A percentile compares a stretch with the other conserved stretches of the same genome.
Evolutionary conservation across 148 eudicot species (phyloP).

Genomic region (Fagopyrum tataricum): DNA sequence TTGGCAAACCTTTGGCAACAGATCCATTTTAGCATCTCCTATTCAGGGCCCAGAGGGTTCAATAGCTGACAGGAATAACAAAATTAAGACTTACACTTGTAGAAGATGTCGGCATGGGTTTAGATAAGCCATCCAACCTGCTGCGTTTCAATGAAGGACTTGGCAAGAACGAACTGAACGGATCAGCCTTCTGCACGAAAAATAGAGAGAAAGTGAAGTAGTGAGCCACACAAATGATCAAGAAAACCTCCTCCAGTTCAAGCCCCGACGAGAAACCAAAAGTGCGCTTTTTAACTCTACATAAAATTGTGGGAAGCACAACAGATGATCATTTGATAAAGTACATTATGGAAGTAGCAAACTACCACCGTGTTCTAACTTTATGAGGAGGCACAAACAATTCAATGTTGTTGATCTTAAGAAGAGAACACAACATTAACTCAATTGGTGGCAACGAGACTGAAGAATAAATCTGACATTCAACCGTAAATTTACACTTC

Average conservation of each 20-base stretch:
- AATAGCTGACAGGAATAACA: not conserved
- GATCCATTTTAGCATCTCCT: not conserved
- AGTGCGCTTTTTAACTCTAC: not conserved
- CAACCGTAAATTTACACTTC: not conserved
- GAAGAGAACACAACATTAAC: not conserved
- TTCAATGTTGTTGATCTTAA: not conserved
- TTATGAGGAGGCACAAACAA: not conserved
- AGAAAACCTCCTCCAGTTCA: not conserved
- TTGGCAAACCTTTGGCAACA: not conserved
- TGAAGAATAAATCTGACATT: not conserved
- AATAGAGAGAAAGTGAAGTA: not conserved
- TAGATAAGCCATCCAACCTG: not conserved
- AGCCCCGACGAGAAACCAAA: not conserved
- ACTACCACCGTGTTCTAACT: not conserved
- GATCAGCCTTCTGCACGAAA: not conserved
- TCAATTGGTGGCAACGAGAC: not conserved
- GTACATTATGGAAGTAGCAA: not conserved
- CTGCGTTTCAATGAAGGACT: slow-evolving; percentile 7
- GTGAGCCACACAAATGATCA: not conserved
- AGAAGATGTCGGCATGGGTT: not conserved
- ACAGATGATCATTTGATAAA: not conserved
- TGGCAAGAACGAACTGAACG: slow-evolving; percentile 13
- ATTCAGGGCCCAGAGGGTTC: not conserved
- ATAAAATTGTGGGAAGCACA: not conserved
- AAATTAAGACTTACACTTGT: slow-evolving; percentile 4